Conservation (phyloP, 202 grass and related monocot genomes). For the Panicum hallii region DNA sequence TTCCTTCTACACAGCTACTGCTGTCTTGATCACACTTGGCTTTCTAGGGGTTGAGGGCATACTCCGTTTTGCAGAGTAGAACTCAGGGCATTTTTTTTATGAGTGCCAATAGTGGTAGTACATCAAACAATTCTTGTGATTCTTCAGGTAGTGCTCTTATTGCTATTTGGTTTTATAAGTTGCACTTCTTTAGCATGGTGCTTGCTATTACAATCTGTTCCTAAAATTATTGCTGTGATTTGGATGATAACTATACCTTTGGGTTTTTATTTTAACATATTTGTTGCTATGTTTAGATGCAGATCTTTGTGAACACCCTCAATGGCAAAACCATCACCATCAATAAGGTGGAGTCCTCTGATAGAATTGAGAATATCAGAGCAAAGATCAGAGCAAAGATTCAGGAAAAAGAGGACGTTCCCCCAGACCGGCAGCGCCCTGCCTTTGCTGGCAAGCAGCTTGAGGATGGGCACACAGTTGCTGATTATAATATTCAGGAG, state of each 20-base stretch:
- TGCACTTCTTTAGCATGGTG: background rate
- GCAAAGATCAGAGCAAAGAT: too few relatives aligned
- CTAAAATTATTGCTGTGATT: background rate
- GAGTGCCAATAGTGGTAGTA: background rate
- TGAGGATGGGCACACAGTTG: background rate
- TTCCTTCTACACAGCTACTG: background rate
- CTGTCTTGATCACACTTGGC: background rate
- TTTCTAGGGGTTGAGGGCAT: background rate
- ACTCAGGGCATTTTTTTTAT: background rate
- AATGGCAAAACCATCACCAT: background rate
- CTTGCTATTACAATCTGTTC: background rate
- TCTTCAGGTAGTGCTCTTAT: background rate
- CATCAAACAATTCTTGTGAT: background rate
- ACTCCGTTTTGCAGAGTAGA: background rate
- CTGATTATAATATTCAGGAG: background rate
- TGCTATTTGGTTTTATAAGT: background rate
- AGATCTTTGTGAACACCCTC: background rate
- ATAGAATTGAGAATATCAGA: background rate
- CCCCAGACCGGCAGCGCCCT: slow-evolving; percentile 42
- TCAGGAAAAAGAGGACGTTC: background rate
- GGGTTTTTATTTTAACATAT: background rate
- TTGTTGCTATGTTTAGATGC: background rate
- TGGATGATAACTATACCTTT: background rate
- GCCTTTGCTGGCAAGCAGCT: slow-evolving; percentile 45
- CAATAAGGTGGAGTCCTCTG: background rate